phyloP scores from a whole-genome alignment of 805 yeast genomes.

The Ogataea minuta region DNA sequence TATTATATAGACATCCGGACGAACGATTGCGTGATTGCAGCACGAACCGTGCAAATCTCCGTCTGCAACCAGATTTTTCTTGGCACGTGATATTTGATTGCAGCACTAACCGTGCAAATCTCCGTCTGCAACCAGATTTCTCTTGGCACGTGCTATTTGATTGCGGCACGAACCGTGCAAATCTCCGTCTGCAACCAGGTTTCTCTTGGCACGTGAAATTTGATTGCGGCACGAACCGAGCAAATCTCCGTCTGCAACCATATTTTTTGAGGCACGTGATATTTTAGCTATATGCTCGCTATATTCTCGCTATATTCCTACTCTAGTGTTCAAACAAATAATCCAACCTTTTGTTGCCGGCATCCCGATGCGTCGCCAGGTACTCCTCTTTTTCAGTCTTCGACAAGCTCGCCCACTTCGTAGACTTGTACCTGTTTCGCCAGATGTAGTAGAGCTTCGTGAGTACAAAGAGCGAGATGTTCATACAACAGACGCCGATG shows the following conservation, averaged over 20 bases:
- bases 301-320: neutral
- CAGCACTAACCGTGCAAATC: too few relatives aligned
- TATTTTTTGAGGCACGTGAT: neutral
- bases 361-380: conserved; percentile 33
- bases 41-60: too few relatives aligned
- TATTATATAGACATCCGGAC: too few relatives aligned
- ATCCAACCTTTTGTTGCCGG: conserved; percentile 58
- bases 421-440: conserved; percentile 44
- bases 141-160: neutral
- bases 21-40: too few relatives aligned
- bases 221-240: too few relatives aligned
- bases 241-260: too few relatives aligned
- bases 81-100: conserved; percentile 1
- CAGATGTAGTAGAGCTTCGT: conserved; percentile 43
- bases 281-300: too few relatives aligned
- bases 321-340: conserved; percentile 17
- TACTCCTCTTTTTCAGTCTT: conserved; percentile 47
- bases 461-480: conserved; percentile 28
- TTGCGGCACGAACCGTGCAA: too few relatives aligned
- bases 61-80: neutral
- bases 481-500: conserved; percentile 35
- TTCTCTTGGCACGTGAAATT: neutral
- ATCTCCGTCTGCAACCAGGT: too few relatives aligned
- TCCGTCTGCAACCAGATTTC: too few relatives aligned
- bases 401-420: conserved; percentile 52